Evolutionary conservation across 2,329 filamentous ascomycete species (phyloP).

Genomic region (Chaetomium sp.): DNA sequence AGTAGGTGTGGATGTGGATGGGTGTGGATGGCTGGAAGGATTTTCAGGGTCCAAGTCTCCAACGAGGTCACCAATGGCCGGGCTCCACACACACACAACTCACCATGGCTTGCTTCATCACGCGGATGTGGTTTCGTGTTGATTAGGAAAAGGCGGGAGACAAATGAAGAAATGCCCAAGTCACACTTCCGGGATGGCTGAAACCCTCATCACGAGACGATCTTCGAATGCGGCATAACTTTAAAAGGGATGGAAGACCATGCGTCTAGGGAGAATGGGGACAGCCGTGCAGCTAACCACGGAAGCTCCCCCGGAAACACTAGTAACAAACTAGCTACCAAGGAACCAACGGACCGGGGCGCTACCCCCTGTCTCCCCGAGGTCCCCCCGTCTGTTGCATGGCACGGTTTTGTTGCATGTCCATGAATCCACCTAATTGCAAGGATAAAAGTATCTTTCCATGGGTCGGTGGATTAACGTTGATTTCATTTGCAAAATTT

Average conservation of each 20-base stretch:
- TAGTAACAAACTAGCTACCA: not conserved
- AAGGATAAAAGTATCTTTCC: not conserved
- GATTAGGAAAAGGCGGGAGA: not conserved
- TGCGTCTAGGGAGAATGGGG: not conserved
- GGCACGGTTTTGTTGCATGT: conserved; percentile 2
- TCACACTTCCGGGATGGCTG: not conserved
- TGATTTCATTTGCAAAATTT: not conserved
- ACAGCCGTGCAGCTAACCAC: not conserved
- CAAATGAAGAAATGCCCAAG: not conserved
- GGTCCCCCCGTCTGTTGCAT: not conserved
- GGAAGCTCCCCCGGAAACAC: not conserved
- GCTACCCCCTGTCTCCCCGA: not conserved
- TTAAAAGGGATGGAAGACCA: not conserved
- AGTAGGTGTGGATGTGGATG: too few species aligned
- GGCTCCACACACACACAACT: not conserved
- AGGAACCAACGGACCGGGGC: not conserved
- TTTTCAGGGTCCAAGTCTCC: not conserved
- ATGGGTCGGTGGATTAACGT: not conserved
- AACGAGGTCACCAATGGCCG: not conserved
- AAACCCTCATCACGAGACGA: not conserved
- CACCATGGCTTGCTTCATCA: not conserved
- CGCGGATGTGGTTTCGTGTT: not conserved
- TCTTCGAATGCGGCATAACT: not conserved
- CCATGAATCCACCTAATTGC: not conserved
- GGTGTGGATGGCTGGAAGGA: not conserved